Evolutionary conservation across 495 filamentous ascomycete genomes (phyloP).

Genomic region (Trichodelitschia bisporula): DNA sequence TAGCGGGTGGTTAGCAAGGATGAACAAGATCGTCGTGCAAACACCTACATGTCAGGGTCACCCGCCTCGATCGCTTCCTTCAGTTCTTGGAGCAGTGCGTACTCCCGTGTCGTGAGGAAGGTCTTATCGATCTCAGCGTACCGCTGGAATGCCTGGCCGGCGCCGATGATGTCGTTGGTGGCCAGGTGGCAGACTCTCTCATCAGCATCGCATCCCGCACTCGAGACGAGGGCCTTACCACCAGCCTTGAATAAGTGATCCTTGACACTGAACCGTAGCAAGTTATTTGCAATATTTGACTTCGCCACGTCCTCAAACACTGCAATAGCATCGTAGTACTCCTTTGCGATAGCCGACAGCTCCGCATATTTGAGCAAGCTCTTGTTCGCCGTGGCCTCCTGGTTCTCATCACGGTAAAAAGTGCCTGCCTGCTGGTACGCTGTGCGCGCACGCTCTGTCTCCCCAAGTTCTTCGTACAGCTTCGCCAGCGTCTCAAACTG

Average conservation of each 20-base stretch:
- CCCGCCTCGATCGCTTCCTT: slow-evolving; percentile 40
- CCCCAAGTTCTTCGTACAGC: too few species aligned
- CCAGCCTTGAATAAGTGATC: slow-evolving; percentile 83
- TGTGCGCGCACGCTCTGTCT: too few species aligned
- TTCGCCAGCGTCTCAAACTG: too few species aligned
- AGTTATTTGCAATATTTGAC: slow-evolving; percentile 42
- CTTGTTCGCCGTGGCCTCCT: slow-evolving; percentile 58
- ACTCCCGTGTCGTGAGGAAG: slow-evolving; percentile 52
- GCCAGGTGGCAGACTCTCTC: slow-evolving; percentile 25
- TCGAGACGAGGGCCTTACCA: too few species aligned
- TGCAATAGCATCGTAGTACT: slow-evolving; percentile 28
- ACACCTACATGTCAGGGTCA: slow-evolving; percentile 55
- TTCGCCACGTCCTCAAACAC: slow-evolving; percentile 60
- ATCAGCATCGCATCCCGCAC: too few species aligned
- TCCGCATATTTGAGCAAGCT: slow-evolving; percentile 75
- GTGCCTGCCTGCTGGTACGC: too few species aligned
- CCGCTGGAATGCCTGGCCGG: slow-evolving; percentile 48
- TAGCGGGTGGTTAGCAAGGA: too few species aligned
- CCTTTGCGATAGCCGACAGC: slow-evolving; percentile 48
- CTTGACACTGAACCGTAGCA: slow-evolving; percentile 81
- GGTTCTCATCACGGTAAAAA: too few species aligned
- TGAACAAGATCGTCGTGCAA: too few species aligned
- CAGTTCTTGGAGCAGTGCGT: slow-evolving; percentile 54
- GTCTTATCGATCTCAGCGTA: slow-evolving; percentile 62
- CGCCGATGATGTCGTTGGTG: slow-evolving; percentile 40